Conservation (phyloP, 768 basidiomycete species). For the Sporobolomyces pararoseus region DNA sequence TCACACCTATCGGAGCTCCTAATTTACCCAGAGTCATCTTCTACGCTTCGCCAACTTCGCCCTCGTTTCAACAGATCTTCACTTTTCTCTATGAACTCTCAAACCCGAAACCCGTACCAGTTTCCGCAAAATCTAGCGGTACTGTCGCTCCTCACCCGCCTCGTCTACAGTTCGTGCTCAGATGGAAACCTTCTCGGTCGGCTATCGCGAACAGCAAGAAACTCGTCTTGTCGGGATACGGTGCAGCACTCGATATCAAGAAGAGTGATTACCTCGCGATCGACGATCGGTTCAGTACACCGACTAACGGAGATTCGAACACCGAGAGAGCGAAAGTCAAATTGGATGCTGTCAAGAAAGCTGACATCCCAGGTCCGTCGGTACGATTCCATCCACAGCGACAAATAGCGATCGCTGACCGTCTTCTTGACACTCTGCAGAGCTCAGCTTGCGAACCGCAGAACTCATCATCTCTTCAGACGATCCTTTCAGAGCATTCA, state of each 20-base stretch:
- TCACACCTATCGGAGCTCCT: conserved; percentile 48
- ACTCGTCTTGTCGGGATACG: conserved; percentile 70
- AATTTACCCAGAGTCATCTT: conserved; percentile 62
- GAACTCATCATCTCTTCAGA: conserved; percentile 18
- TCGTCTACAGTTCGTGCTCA: conserved; percentile 44
- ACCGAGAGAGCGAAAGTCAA: background rate
- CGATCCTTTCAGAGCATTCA: conserved; percentile 24
- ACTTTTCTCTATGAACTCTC: conserved; percentile 53
- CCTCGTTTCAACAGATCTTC: conserved; percentile 69
- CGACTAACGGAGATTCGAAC: background rate
- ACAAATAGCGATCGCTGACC: no score
- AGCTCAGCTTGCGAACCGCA: conserved; percentile 28
- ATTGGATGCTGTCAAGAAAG: conserved; percentile 52
- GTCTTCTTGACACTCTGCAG: background rate
- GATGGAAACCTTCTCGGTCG: conserved; percentile 23
- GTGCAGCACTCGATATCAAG: conserved; percentile 86
- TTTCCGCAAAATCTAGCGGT: conserved; percentile 54
- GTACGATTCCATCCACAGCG: no score
- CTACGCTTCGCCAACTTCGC: conserved; percentile 65
- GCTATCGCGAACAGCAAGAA: background rate
- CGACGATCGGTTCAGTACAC: conserved; percentile 64
- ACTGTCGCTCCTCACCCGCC: conserved; percentile 21
- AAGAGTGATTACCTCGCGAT: conserved; percentile 94
- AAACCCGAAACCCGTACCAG: conserved; percentile 3
- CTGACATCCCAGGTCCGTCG: conserved; percentile 58